These are phyloP conservation scores for Cinnamomum chago DNA, from an alignment of 164 flowering plant genomes.

Conservation along the genomic window DNA sequence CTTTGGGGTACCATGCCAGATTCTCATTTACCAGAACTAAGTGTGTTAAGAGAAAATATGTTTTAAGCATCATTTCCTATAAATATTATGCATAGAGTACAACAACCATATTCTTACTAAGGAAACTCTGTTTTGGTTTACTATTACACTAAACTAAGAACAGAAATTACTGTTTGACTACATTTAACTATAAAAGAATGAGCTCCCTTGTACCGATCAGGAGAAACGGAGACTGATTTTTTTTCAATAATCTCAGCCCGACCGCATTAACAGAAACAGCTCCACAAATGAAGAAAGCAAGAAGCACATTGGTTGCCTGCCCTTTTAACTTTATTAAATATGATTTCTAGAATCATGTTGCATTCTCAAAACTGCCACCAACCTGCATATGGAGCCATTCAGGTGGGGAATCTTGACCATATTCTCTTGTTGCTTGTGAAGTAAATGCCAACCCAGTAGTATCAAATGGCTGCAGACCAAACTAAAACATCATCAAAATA, in stretches of 20 bases:
- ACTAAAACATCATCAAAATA: constrained; percentile 27
- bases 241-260: not conserved
- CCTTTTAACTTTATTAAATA: not conserved
- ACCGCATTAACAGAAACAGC: constrained; percentile 14
- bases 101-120: constrained; percentile 1
- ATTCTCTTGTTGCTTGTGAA: constrained; percentile 56
- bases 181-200: constrained; percentile 14
- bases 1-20: not conserved
- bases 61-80: constrained; percentile 1
- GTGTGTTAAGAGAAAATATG: not conserved
- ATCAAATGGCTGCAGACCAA: constrained; percentile 52
- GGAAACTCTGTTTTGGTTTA: not conserved
- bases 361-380: constrained; percentile 63
- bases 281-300: constrained; percentile 29
- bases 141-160: not conserved
- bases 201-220: constrained; percentile 13
- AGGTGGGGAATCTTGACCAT: constrained; percentile 42
- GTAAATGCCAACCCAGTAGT: constrained; percentile 40
- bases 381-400: constrained; percentile 93
- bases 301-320: constrained; percentile 13
- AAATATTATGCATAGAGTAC: not conserved
- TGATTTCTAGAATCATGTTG: constrained; percentile 27
- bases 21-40: not conserved
- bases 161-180: not conserved
- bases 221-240: constrained; percentile 18